These are phyloP conservation scores for Musa beccarii DNA, from an alignment of 176 grass and related monocot species.

Conservation along the genomic window DNA sequence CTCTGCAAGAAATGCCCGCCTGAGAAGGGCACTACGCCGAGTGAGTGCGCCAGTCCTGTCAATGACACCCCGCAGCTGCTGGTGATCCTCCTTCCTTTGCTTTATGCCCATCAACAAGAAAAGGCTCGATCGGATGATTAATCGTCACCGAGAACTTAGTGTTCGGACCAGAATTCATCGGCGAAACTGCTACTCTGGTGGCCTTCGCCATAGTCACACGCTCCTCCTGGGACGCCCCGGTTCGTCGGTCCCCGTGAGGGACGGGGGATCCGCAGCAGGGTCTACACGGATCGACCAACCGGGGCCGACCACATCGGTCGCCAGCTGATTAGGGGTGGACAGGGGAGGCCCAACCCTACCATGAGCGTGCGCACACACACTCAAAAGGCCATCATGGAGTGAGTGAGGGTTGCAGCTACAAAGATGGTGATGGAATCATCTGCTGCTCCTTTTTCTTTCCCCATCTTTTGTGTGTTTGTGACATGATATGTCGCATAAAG, in stretches of 20 bases:
- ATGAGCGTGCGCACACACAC: neutral
- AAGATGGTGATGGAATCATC: neutral
- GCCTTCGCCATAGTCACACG: too few relatives aligned
- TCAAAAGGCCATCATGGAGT: neutral
- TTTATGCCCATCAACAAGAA: too few relatives aligned
- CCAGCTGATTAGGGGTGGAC: neutral
- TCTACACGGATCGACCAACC: too few relatives aligned
- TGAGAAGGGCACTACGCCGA: neutral
- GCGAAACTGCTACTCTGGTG: too few relatives aligned
- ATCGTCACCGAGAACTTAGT: too few relatives aligned
- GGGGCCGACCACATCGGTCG: too few relatives aligned
- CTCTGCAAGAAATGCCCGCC: neutral
- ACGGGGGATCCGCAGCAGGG: too few relatives aligned
- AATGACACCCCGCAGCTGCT: neutral
- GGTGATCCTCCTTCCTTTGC: too few relatives aligned
- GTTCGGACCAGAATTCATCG: too few relatives aligned
- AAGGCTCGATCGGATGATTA: too few relatives aligned
- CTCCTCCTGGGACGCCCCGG: too few relatives aligned
- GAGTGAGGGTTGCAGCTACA: neutral
- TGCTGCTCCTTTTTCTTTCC: neutral
- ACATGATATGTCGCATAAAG: neutral
- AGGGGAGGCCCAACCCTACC: neutral
- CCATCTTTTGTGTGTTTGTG: neutral
- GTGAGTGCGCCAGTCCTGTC: neutral
- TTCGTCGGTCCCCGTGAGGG: too few relatives aligned